Evolutionary conservation across 129 eudicot species (phyloP).

Genomic region (Oenanthe sinensis): DNA sequence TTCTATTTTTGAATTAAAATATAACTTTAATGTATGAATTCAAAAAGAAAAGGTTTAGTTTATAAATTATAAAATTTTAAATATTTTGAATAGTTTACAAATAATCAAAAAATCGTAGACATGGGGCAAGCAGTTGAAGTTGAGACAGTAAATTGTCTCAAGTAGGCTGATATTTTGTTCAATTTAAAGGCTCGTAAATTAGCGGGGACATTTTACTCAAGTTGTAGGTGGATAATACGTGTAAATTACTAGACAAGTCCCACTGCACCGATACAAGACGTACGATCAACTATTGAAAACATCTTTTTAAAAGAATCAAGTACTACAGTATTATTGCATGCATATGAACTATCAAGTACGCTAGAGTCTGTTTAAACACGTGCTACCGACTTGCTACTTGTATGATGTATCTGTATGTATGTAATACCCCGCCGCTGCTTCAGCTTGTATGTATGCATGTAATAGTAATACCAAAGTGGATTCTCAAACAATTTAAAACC

Average conservation of each 20-base stretch:
- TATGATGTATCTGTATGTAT: not conserved
- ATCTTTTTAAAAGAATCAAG: not conserved
- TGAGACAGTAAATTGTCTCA: too few relatives aligned
- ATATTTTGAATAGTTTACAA: too few relatives aligned
- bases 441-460: too few relatives aligned
- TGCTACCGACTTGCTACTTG: not conserved
- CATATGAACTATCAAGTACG: not conserved
- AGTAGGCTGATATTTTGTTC: not conserved
- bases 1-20: too few relatives aligned
- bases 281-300: not conserved
- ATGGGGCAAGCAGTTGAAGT: too few relatives aligned
- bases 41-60: too few relatives aligned
- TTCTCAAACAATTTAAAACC: not conserved
- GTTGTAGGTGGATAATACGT: not conserved
- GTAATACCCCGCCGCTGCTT: too few relatives aligned
- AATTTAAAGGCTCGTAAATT: not conserved
- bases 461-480: not conserved
- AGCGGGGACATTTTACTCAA: not conserved
- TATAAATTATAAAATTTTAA: too few relatives aligned
- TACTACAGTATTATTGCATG: slow-evolving; percentile 4
- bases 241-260: not conserved
- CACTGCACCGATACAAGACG: not conserved
- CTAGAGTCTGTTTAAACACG: slow-evolving; percentile 1
- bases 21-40: too few relatives aligned
- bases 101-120: too few relatives aligned